phyloP scores from a whole-genome alignment of 305 asterid species.

The Fraxinus platypoda region DNA sequence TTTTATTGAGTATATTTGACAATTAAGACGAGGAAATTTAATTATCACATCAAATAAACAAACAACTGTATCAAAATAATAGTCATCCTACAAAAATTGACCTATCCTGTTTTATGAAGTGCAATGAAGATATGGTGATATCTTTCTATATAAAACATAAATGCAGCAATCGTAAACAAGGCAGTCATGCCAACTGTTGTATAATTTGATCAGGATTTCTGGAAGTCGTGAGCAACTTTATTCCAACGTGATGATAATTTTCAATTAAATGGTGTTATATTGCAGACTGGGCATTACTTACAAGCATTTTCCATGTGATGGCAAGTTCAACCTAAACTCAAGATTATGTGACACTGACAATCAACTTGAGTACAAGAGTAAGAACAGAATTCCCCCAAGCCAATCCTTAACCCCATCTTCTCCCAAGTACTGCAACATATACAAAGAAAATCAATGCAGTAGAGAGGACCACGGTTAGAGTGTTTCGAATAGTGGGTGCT shows the following conservation, averaged over 20 bases:
- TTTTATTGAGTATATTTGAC: too few species aligned
- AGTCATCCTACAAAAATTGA: slow-evolving; percentile 2
- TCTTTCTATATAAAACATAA: not conserved
- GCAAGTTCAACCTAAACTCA: not conserved
- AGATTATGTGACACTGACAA: not conserved
- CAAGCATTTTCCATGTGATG: not conserved
- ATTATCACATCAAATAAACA: slow-evolving; percentile 15
- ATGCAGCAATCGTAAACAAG: not conserved
- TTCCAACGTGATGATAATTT: slow-evolving; percentile 6
- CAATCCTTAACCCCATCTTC: not conserved
- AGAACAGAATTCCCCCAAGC: not conserved
- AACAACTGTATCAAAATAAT: not conserved
- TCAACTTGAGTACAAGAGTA: not conserved
- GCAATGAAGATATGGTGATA: not conserved
- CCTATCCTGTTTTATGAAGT: not conserved
- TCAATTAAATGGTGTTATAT: slow-evolving; percentile 12
- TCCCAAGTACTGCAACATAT: not conserved
- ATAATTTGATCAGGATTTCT: not conserved
- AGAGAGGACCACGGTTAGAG: not conserved
- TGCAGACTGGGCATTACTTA: not conserved
- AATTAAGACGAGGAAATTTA: slow-evolving; percentile 19
- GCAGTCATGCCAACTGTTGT: not conserved
- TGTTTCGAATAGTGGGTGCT: not conserved
- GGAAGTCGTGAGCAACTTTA: not conserved
- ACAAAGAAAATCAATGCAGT: not conserved